Evolutionary conservation across 306 rosid species (phyloP).

Genomic region (Amphicarpaea edgeworthii): DNA sequence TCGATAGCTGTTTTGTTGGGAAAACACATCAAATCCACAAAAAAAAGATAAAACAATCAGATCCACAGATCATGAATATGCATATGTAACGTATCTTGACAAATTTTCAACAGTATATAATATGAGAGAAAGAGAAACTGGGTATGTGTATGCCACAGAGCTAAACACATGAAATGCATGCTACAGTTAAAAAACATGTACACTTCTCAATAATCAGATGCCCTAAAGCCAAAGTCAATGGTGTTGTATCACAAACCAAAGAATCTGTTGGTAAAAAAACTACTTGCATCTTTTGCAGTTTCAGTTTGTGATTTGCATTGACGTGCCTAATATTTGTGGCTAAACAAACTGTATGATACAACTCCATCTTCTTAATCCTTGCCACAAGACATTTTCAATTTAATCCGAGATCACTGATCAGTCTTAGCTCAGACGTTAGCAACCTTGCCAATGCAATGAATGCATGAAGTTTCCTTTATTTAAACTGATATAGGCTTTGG

Average conservation of each 20-base stretch:
- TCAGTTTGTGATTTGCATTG: slow-evolving; percentile 12
- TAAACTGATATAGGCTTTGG: slow-evolving; percentile 16
- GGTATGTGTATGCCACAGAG: slow-evolving; percentile 13
- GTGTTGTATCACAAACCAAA: too few species aligned
- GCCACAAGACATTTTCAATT: too few species aligned
- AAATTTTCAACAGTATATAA: background rate
- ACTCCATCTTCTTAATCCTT: background rate
- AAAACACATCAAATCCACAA: slow-evolving; percentile 24
- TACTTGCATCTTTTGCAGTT: background rate
- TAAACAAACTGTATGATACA: background rate
- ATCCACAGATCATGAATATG: slow-evolving; percentile 1
- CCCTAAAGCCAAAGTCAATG: background rate
- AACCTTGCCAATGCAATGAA: slow-evolving; percentile 28
- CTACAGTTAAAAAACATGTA: background rate
- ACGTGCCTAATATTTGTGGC: slow-evolving; percentile 1
- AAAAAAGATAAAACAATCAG: slow-evolving; percentile 32
- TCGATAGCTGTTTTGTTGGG: slow-evolving; percentile 10
- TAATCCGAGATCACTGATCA: too few species aligned
- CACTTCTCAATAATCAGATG: background rate
- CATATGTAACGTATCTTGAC: slow-evolving; percentile 10
- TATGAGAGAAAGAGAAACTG: slow-evolving; percentile 17
- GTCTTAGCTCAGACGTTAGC: background rate
- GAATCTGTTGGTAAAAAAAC: too few species aligned
- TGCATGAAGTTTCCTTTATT: slow-evolving; percentile 10
- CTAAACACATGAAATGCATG: slow-evolving; percentile 7